Evolutionary conservation across 768 basidiomycete species (phyloP).

Genomic region (Polyporus arcularius): DNA sequence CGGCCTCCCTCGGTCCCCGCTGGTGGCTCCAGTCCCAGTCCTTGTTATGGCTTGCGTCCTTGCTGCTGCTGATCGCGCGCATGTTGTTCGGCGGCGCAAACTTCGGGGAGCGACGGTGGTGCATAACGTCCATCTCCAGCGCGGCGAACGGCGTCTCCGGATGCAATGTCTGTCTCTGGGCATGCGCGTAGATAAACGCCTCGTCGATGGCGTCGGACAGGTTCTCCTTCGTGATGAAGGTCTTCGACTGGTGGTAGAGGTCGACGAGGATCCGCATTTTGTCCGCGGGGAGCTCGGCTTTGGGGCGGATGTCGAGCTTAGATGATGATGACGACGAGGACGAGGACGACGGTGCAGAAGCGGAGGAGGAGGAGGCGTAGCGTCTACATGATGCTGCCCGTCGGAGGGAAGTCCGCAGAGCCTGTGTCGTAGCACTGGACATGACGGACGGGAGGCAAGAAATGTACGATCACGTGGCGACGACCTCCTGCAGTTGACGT

Average conservation of each 20-base stretch:
- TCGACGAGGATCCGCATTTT: conserved; percentile 72
- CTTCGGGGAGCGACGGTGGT: conserved; percentile 17
- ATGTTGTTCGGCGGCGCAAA: conserved; percentile 17
- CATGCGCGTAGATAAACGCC: conserved; percentile 45
- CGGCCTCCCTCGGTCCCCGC: conserved; percentile 37
- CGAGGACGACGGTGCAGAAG: conserved; percentile 3
- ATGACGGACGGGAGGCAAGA: conserved; percentile 19
- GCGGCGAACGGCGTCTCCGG: conserved; percentile 18
- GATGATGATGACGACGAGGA: conserved; percentile 6
- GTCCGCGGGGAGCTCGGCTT: conserved; percentile 46
- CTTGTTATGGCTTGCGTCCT: not conserved
- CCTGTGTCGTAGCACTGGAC: conserved; percentile 11
- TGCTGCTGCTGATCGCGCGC: conserved; percentile 28
- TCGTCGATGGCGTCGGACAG: conserved; percentile 64
- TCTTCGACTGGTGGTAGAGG: conserved; percentile 75
- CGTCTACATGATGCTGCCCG: conserved; percentile 16
- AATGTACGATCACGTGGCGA: conserved; percentile 16
- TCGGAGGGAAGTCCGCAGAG: conserved; percentile 16
- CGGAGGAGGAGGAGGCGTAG: conserved; percentile 21
- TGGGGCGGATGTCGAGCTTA: conserved; percentile 9
- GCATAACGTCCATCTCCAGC: conserved; percentile 19
- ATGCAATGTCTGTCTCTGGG: not conserved
- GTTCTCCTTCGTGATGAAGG: conserved; percentile 72
- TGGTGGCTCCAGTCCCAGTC: conserved; percentile 22
- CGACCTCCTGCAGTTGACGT: not conserved